Base-by-base conservation (phyloP, 179 eudicot genomes). In the Beta lomatogona region DNA sequence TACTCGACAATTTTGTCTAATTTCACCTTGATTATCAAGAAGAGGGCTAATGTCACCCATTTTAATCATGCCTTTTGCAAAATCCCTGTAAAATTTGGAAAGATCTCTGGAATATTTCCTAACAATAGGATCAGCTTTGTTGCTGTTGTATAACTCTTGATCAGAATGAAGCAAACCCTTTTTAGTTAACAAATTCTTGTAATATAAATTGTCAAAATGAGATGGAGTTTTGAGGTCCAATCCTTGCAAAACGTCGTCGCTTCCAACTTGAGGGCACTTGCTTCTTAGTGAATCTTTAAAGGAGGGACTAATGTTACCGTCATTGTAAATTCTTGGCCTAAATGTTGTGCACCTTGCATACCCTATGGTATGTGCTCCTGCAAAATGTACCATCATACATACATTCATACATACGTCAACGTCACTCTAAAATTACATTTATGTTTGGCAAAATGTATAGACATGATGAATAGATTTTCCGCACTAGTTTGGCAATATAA, bases 21-120 rank as follows among this genome's bases (percentile, higher is more conserved):
- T 71, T 77, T 88, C 86, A 4, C 86, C 90, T 15, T 82, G 15
- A 5, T 58, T 57, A 11, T 86, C 90, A n/a, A 85, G 72, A 36
- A 87, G 88, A 31, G 91, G 91, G 59, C 75, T 77, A 71, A 89
- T 81, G 2, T 85, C 79, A 3, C 91, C 91, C 92, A 89, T 89
- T 45, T 82, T 85, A 10, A 89, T 79, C 86, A 89, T 89, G 9
- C 84, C 78, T 57, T 25, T 80, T 0, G 79, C 81, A 36, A 89
- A 88, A 12, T 73, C 82, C 41, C 52, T 28, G n/a, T 66, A 82
- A 45, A 86, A 89, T 46, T 76, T 78, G 0, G 84, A 31, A 9
- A 64, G 80, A 25, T 88, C 82, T 11, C 82, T 45, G 2, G 83
- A 85, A 14, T 57, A 88, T 79, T 72, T 79, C 60, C 84, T 79